phyloP scores from a whole-genome alignment of 192 early-diverging fungal genomes.

The Lobosporangium transversale region DNA sequence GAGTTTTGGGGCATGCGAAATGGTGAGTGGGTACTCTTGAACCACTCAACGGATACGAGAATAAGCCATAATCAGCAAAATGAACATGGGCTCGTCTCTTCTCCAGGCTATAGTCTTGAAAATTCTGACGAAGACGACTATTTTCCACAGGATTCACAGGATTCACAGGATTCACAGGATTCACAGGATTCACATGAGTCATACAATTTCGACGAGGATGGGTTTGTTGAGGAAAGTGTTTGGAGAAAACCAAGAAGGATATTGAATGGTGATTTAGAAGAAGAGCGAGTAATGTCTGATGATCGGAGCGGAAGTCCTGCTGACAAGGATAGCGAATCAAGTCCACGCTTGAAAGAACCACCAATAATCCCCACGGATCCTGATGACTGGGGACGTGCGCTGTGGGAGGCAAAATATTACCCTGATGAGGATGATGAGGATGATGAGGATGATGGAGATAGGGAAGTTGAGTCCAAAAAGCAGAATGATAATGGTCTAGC shows the following conservation, averaged over 20 bases:
- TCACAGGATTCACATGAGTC: neutral
- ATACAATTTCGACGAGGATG: constrained; percentile 10
- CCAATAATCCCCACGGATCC: neutral
- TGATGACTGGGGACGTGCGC: neutral
- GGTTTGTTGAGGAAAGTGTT: constrained; percentile 18
- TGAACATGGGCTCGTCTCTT: too few relatives aligned
- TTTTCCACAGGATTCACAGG: too few relatives aligned
- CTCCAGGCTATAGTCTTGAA: too few relatives aligned
- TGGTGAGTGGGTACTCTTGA: constrained; percentile 28
- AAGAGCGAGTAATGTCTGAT: neutral
- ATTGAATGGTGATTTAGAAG: neutral
- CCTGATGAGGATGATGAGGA: too few relatives aligned
- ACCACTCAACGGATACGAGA: constrained; percentile 12
- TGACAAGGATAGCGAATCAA: too few relatives aligned
- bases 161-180: too few relatives aligned
- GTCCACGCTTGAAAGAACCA: too few relatives aligned
- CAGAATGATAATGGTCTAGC: too few relatives aligned
- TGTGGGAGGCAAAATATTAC: neutral
- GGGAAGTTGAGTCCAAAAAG: too few relatives aligned
- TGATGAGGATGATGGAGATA: too few relatives aligned
- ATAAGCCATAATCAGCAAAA: constrained; percentile 5
- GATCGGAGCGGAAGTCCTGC: neutral
- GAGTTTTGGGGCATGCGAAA: constrained; percentile 18
- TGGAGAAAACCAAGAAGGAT: constrained; percentile 5
- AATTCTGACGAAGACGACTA: too few relatives aligned